Base-by-base conservation (phyloP, 2,329 filamentous ascomycete species). In the Diaporthe sp. region DNA sequence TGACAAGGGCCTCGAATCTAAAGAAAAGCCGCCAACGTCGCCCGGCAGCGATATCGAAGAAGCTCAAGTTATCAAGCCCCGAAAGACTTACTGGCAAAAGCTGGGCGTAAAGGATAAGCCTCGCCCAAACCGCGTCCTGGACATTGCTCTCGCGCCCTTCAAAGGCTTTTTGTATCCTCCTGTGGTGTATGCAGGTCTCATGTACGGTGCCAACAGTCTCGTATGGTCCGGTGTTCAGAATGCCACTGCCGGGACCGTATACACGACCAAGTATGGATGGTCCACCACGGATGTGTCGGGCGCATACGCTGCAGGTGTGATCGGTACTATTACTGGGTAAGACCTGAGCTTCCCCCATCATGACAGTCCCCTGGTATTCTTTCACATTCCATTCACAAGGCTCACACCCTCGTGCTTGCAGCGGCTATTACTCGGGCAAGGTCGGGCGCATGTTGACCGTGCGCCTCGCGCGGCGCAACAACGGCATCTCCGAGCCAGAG, bases 21-120 rank as follows among this genome's bases (percentile, higher is more conserved):
- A 34, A 28, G 72, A 57, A 22, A 44, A 10, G 5, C 37, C 49
- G 1, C 31, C 34, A 49, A 19, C 42, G 4, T 13, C 25, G 25
- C n/a, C 65, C 10, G 17, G 17, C 60, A 46, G n/a, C 15, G 71
- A 75, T 19, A 28, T 60, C 13, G 61, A 62, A n/a, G 74, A 76
- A 39, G 67, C 60, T 3, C 44, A 65, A n/a, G 62, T 73, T 57
- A 31, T 58, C 34, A 74, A 82, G 77, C 82, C 81, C 2, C 80
- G 82, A 10, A 86, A 86, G 78, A 82, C 81, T 0, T 86, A 82
- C 76, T 71, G 79, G 58, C 81, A 86, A 28, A 86, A 85, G 74
- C 80, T 85, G 39, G 76, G 19, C 9, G 3, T 75, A 42, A 75
- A 80, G 49, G 84, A 85, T 78, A 84, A 84, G 73, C 81, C 81